A percentile compares a stretch with the other conserved stretches of the same genome.
phyloP scores from a whole-genome alignment of 345 rosid species.

The Nephelium lappaceum region DNA sequence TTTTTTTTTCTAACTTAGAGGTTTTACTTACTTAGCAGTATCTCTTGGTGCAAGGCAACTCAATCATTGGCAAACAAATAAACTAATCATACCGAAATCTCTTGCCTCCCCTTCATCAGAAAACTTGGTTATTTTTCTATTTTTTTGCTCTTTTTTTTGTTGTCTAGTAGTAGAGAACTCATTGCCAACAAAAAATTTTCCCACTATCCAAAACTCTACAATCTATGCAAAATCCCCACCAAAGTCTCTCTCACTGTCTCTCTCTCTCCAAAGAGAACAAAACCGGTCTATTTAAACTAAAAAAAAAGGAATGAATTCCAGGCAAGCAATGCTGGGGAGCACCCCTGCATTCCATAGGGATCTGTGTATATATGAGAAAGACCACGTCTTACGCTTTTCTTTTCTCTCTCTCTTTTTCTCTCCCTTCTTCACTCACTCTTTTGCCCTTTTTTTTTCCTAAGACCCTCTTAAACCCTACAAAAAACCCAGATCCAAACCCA shows the following conservation, averaged over 20 bases:
- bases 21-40: conserved; percentile 20
- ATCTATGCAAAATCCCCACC: conserved; percentile 23
- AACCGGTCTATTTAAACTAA: conserved; percentile 54
- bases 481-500: conserved; percentile 27
- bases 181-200: conserved; percentile 13
- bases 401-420: conserved; percentile 7
- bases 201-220: conserved; percentile 14
- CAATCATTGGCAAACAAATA: conserved; percentile 48
- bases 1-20: conserved; percentile 10
- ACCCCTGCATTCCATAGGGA: conserved; percentile 68
- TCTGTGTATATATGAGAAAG: conserved; percentile 50
- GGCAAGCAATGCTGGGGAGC: conserved; percentile 57
- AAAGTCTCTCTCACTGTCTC: conserved; percentile 14
- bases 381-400: conserved; percentile 20
- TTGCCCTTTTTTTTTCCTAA: background rate
- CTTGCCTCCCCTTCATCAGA: conserved; percentile 23
- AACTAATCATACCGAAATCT: conserved; percentile 46
- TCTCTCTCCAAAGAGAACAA: conserved; percentile 35
- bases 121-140: conserved; percentile 20
- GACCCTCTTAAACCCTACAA: conserved; percentile 33
- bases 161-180: conserved; percentile 17
- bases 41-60: conserved; percentile 27
- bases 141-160: conserved; percentile 13
- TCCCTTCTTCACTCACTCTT: background rate
- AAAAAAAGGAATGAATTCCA: conserved; percentile 55